Conservation (phyloP, 352 stramenopile genomes). For the Phytophthora constricta region DNA sequence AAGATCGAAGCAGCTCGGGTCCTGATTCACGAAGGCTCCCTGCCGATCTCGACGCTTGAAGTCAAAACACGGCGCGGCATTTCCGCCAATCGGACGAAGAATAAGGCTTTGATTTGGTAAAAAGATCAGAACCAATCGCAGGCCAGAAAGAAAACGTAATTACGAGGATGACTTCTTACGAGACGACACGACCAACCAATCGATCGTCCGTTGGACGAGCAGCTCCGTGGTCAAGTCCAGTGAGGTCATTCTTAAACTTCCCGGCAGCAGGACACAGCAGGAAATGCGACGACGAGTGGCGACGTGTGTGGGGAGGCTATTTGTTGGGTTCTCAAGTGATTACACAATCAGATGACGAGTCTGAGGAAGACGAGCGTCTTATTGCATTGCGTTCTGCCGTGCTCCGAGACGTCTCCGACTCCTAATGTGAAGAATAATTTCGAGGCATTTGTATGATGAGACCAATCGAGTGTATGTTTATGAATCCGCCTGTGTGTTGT, state of each 20-base stretch:
- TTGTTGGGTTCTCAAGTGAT: conserved; percentile 76
- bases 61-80: background rate
- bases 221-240: background rate
- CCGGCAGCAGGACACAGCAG: too few relatives aligned
- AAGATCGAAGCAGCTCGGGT: background rate
- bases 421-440: conserved; percentile 86
- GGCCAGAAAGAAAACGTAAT: too few relatives aligned
- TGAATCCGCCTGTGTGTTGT: conserved; percentile 31
- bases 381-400: conserved; percentile 85
- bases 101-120: conserved; percentile 4
- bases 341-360: conserved; percentile 93
- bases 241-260: conserved; percentile 31
- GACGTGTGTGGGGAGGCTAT: background rate
- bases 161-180: conserved; percentile 24
- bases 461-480: conserved; percentile 37
- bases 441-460: conserved; percentile 95
- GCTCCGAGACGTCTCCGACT: conserved; percentile 56
- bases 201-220: background rate
- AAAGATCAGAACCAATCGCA: background rate
- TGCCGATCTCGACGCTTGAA: conserved; percentile 7
- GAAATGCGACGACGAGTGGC: background rate
- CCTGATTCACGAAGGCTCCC: conserved; percentile 16
- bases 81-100: conserved; percentile 3
- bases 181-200: conserved; percentile 19
- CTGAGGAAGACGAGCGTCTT: conserved; percentile 76